Evolutionary conservation across 495 filamentous ascomycete species (phyloP), one percentile per base, ranked within the genome.

Genomic region (Bacidia rubella): DNA sequence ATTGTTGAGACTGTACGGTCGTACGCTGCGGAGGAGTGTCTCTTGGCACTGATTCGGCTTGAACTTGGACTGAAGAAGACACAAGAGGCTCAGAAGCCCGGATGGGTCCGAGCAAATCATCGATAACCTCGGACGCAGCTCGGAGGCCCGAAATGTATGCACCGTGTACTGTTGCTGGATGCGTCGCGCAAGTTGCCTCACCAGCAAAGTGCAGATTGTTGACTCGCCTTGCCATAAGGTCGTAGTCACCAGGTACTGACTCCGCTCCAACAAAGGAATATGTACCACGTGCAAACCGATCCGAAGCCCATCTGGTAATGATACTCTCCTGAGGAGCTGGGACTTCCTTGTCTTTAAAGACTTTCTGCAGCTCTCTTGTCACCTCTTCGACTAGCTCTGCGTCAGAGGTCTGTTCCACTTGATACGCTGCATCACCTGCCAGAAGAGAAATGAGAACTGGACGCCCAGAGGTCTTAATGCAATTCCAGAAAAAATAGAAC

Each of bases 401-500:
- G 61, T 95, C 85, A 46, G 76, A 72, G 10, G 76, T 82, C 41
- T 68, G 70, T 66, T 99, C 92, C 1, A 87, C 85, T 56, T 94
- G 80, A 54, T 83, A 81, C 24, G 90, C 93, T n/a, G 92, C 85
- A 60, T 97, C 85, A 19, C 92, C 92, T 40, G 90, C 88, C 93
- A 99, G 96, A 27, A 99, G 77, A 17, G 88, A 93, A 42, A 96
- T 77, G 17, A 98, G 70, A 3, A 86, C 83, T 2, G 92, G 92
- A 27, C 88, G 72, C 4, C 92, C 92, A 46, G 85, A 87, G 2
- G 86, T 93, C 54, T 87, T 85, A 53, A 87, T 80, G 53, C 87
- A 85, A 62, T 99, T 97, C 79, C 94, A 97, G 77, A 95, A 96
- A 58, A 97, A 77, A 60, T 96, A 99, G 70, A 92, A 95, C 10